Evolutionary conservation across 306 rosid genomes (phyloP), one percentile per base, ranked within the genome.

Genomic region (Inga leiocalycina): DNA sequence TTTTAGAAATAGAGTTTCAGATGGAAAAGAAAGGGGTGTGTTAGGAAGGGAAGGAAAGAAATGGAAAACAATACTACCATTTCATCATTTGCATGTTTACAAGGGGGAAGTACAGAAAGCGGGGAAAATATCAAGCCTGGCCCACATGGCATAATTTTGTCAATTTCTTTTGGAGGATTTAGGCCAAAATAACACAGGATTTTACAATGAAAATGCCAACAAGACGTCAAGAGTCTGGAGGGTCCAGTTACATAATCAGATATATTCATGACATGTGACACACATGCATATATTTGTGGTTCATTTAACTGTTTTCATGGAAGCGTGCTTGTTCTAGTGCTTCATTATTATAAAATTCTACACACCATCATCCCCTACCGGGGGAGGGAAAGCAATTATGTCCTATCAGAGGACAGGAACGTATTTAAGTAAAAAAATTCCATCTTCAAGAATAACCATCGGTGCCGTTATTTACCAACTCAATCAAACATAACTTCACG

Each of bases 361-460:
- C 34, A 34, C 44, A 4, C 46, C 4, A 59, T 45, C 57, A 77
- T 12, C 12, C 32, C 41, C 57, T 34, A 77, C 22, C 16, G 68
- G 48, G n/a, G 27, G 9, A 14, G 19, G 59, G 61, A 37, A 65
- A 65, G 68, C 45, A 56, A 19, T 56, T 56, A 56, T 56, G 64
- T 19, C 64, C 10, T 20, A 52, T 52, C n/a, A 19, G 30, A 56
- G 10, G 4, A 56, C 11, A 56, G 30, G 10, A 54, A 19, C 5
- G 59, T 15, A 56, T 79, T 54, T 65, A 39, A 27, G 59, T 71
- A n/a, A 73, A 49, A 27, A 45, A 13, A 57, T 72, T 19, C 39
- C 70, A 35, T 35, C 30, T 78, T 51, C 62, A 62, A 71, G 51
- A 73, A 59, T 30, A 49, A 78, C 22, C 54, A 20, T 78, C 24